Percentiles rank a stretch among this genome's conserved stretches.
These are phyloP conservation scores for Pseudogymnoascus sp. DNA, from an alignment of 2,329 filamentous ascomycete species.

Conservation along the genomic window DNA sequence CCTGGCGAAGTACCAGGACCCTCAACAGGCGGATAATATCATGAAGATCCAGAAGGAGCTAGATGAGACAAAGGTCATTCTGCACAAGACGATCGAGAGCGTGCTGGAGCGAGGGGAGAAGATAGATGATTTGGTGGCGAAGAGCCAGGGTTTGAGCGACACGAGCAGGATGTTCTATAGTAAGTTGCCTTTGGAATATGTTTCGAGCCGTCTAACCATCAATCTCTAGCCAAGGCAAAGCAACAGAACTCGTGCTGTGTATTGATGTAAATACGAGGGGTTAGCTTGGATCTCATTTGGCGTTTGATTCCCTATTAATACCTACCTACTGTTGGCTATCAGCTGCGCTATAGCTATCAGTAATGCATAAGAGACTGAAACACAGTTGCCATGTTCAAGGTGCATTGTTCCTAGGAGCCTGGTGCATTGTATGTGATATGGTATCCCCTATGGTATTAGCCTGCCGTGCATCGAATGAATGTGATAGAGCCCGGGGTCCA, in stretches of 20 bases:
- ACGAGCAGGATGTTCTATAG: constrained; percentile 99
- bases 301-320: constrained; percentile 3
- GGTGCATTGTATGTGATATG: not conserved
- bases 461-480: too few species aligned
- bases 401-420: not conserved
- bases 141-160: constrained; percentile 82
- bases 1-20: constrained; percentile 74
- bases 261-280: constrained; percentile 49
- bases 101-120: constrained; percentile 89
- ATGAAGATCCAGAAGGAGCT: constrained; percentile 94
- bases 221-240: constrained; percentile 54
- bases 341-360: constrained; percentile 6
- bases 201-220: not conserved
- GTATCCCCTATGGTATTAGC: not conserved
- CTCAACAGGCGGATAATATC: constrained; percentile 82
- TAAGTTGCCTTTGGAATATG: constrained; percentile 32
- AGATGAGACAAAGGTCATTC: constrained; percentile 92
- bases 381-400: not conserved
- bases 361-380: not conserved
- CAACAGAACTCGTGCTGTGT: constrained; percentile 74
- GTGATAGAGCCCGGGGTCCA: not conserved
- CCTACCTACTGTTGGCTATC: constrained; percentile 1
- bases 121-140: constrained; percentile 86
- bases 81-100: constrained; percentile 94
- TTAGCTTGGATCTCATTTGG: constrained; percentile 6